These are phyloP conservation scores for Vitis rupestris DNA, from an alignment of 164 flowering plant genomes.

Conservation along the genomic window DNA sequence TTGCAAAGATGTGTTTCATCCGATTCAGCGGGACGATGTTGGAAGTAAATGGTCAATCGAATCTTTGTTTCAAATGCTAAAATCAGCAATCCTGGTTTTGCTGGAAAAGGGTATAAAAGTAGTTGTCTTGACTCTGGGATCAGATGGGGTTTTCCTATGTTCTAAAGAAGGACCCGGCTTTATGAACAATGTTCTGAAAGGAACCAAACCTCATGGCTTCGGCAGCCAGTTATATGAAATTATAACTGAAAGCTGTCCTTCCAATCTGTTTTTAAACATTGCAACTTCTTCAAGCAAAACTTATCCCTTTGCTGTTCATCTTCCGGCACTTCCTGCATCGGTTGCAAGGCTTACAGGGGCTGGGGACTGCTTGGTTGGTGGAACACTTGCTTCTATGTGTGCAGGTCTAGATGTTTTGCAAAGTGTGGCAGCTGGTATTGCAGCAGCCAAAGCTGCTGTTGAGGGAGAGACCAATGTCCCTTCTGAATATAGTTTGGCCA, in stretches of 20 bases:
- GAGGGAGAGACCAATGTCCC: conserved; percentile 73
- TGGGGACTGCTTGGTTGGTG: conserved; percentile 98
- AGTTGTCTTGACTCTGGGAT: conserved; percentile 78
- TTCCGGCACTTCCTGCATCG: conserved; percentile 75
- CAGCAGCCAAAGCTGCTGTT: conserved; percentile 83
- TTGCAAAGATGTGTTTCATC: conserved; percentile 26
- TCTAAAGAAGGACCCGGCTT: conserved; percentile 40
- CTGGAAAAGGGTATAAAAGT: conserved; percentile 68
- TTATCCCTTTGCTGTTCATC: conserved; percentile 53
- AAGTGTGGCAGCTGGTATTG: conserved; percentile 81
- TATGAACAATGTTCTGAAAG: conserved; percentile 20
- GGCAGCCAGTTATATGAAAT: conserved; percentile 30
- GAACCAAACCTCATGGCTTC: conserved; percentile 13
- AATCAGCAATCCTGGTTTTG: conserved; percentile 66
- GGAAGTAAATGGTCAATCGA: conserved; percentile 30
- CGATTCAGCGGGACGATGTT: conserved; percentile 26
- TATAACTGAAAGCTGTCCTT: conserved; percentile 45
- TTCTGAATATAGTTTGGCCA: conserved; percentile 26
- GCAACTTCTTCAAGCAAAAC: conserved; percentile 22
- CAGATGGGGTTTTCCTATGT: conserved; percentile 75
- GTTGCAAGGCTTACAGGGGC: conserved; percentile 89
- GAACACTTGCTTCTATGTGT: conserved; percentile 65
- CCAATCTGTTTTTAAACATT: conserved; percentile 16
- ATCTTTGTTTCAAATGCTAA: conserved; percentile 47
- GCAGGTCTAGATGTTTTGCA: conserved; percentile 73